A percentile compares a stretch with the other conserved stretches of the same genome.
Conservation (phyloP, 1,284 basidiomycete genomes). For the Takashimella tepidaria region DNA sequence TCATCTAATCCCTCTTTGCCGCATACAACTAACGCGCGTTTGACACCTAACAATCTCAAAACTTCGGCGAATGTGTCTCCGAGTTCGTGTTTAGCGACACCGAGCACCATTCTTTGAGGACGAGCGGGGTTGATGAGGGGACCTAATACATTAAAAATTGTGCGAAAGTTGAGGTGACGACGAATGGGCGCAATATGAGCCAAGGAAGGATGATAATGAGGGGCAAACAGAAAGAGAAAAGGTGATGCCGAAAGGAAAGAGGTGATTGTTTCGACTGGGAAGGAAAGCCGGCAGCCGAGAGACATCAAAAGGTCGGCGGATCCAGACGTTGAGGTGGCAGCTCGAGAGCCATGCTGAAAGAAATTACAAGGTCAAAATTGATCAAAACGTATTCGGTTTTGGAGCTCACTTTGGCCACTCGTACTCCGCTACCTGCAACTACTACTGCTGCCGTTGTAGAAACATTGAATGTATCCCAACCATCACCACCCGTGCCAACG, state of each 20-base stretch:
- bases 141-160: slow-evolving; percentile 94
- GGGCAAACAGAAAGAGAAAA: slow-evolving; percentile 90
- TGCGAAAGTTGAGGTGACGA: slow-evolving; percentile 84
- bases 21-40: slow-evolving; percentile 86
- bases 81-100: slow-evolving; percentile 79
- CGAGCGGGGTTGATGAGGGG: slow-evolving; percentile 89
- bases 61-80: slow-evolving; percentile 78
- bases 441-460: slow-evolving; percentile 93
- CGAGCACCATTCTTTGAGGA: slow-evolving; percentile 81
- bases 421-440: slow-evolving; percentile 86
- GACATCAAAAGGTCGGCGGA: slow-evolving; percentile 88
- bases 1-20: slow-evolving; percentile 90
- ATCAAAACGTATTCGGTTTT: background rate
- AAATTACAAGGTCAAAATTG: background rate
- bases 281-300: slow-evolving; percentile 73
- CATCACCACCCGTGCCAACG: slow-evolving; percentile 87
- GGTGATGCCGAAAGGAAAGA: slow-evolving; percentile 56
- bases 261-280: slow-evolving; percentile 58
- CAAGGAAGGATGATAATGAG: slow-evolving; percentile 86
- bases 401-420: slow-evolving; percentile 76
- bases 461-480: slow-evolving; percentile 95
- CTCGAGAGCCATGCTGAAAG: slow-evolving; percentile 81
- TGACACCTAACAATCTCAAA: slow-evolving; percentile 57
- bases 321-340: slow-evolving; percentile 90
- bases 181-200: slow-evolving; percentile 80